Percentiles rank a stretch among this genome's conserved stretches.
phyloP scores from a whole-genome alignment of 441 rosid species.

The Adansonia grandidieri region DNA sequence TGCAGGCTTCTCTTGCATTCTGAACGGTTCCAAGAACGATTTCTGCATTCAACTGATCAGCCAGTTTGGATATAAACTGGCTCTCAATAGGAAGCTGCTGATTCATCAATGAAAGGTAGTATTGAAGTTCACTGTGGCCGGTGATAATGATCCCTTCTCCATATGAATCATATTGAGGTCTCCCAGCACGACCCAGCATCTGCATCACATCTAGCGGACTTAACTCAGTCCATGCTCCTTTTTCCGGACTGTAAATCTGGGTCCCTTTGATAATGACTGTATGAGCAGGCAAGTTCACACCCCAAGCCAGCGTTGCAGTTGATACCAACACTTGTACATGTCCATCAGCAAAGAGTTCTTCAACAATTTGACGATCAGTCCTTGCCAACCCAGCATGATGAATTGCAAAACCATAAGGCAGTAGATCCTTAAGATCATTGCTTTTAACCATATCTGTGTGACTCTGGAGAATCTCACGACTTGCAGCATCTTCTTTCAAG shows the following conservation, averaged over 20 bases:
- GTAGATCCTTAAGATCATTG: slow-evolving; percentile 77
- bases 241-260: slow-evolving; percentile 91
- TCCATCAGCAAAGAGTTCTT: slow-evolving; percentile 70
- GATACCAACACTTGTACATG: slow-evolving; percentile 90
- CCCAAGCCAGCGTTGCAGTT: slow-evolving; percentile 99
- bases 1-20: slow-evolving; percentile 95
- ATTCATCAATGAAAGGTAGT: slow-evolving; percentile 93
- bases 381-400: slow-evolving; percentile 96
- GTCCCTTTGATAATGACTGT: slow-evolving; percentile 96
- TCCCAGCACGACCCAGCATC: slow-evolving; percentile 99
- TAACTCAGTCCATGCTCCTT: slow-evolving; percentile 97
- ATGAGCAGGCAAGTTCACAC: slow-evolving; percentile 94
- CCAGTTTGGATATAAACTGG: slow-evolving; percentile 85
- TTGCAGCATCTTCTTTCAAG: slow-evolving; percentile 86
- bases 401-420: slow-evolving; percentile 95
- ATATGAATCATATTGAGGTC: slow-evolving; percentile 88
- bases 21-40: slow-evolving; percentile 96
- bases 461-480: slow-evolving; percentile 78
- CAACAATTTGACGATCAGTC: slow-evolving; percentile 84
- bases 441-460: slow-evolving; percentile 75
- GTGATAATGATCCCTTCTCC: slow-evolving; percentile 97
- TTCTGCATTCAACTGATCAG: slow-evolving; percentile 98
- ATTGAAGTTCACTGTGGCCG: slow-evolving; percentile 80
- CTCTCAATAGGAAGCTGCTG: slow-evolving; percentile 97
- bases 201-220: slow-evolving; percentile 98